Evolutionary conservation across 2,329 filamentous ascomycete species (phyloP).

Genomic region (Trichoderma atrobrunneum): DNA sequence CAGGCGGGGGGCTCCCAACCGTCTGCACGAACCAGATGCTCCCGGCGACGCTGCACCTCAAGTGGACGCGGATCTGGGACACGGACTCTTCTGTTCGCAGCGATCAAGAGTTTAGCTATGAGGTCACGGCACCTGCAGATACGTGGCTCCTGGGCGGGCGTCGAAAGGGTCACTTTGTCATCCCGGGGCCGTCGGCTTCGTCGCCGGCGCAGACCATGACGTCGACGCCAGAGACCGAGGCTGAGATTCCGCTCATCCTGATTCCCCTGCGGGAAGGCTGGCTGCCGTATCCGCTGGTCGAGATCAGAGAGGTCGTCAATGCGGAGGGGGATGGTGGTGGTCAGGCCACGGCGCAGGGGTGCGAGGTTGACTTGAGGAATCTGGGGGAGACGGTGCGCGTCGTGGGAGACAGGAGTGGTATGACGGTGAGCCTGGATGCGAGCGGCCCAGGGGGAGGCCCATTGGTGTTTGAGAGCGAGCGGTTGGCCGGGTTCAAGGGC

Average conservation of each 20-base stretch:
- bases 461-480: slow-evolving; percentile 63
- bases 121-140: slow-evolving; percentile 70
- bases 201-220: slow-evolving; percentile 41
- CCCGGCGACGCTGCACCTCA: slow-evolving; percentile 58
- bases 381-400: slow-evolving; percentile 75
- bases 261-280: slow-evolving; percentile 77
- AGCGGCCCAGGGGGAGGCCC: slow-evolving; percentile 64
- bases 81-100: slow-evolving; percentile 41
- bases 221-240: slow-evolving; percentile 50
- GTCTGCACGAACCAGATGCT: slow-evolving; percentile 64
- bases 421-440: slow-evolving; percentile 70
- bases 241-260: slow-evolving; percentile 67
- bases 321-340: slow-evolving; percentile 26
- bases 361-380: slow-evolving; percentile 79
- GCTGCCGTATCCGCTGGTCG: slow-evolving; percentile 73
- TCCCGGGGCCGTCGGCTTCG: slow-evolving; percentile 39
- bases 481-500: slow-evolving; percentile 30
- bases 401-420: slow-evolving; percentile 65
- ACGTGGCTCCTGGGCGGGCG: slow-evolving; percentile 84
- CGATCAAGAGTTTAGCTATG: slow-evolving; percentile 76
- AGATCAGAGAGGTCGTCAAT: slow-evolving; percentile 63
- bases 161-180: slow-evolving; percentile 73
- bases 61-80: slow-evolving; percentile 63
- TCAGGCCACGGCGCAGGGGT: slow-evolving; percentile 34
- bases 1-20: slow-evolving; percentile 40